Evolutionary conservation across 257 asterid genomes (phyloP).

Genomic region (Rauvolfia tetraphylla): DNA sequence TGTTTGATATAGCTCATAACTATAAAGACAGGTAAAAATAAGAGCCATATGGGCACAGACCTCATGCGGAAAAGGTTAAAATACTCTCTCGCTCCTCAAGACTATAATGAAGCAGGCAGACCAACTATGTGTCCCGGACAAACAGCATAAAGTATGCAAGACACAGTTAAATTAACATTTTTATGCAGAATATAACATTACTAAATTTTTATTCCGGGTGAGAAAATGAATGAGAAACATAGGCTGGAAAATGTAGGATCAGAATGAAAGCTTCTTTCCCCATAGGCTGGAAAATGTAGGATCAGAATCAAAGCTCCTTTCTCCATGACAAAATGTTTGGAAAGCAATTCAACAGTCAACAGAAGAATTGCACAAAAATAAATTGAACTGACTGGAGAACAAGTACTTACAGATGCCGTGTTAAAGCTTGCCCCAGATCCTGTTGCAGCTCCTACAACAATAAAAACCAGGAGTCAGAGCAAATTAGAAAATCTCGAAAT

Average conservation of each 20-base stretch:
- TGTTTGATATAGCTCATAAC: neutral
- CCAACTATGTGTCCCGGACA: neutral
- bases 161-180: neutral
- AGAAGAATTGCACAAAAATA: neutral
- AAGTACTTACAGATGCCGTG: conserved; percentile 62
- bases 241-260: neutral
- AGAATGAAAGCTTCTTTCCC: neutral
- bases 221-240: neutral
- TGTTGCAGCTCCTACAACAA: conserved; percentile 58
- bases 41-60: neutral
- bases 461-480: conserved; percentile 19
- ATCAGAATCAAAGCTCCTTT: neutral
- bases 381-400: neutral
- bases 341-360: neutral
- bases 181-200: neutral
- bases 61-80: neutral
- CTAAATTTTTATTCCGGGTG: neutral
- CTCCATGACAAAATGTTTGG: neutral
- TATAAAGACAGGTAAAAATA: neutral
- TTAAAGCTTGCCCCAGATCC: conserved; percentile 92
- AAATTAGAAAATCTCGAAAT: neutral
- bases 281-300: neutral
- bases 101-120: neutral
- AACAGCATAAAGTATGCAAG: neutral
- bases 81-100: neutral